Conservation (phyloP, 768 basidiomycete genomes). For the Lentinula raphanica region DNA sequence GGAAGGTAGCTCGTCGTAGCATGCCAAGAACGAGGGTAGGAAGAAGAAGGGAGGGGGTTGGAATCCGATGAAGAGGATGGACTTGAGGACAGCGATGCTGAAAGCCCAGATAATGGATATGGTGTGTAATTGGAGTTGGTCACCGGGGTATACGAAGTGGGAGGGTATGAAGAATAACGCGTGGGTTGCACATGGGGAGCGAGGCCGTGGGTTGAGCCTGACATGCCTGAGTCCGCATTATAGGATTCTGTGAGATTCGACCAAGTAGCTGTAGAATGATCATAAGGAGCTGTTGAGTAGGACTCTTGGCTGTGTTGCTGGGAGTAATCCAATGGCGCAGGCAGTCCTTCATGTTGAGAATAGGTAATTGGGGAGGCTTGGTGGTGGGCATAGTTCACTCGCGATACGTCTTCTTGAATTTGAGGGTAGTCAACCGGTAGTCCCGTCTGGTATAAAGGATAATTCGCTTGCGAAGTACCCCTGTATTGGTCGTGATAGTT, state of each 20-base stretch:
- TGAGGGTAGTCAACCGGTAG: background rate
- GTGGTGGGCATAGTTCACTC: background rate
- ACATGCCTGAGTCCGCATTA: background rate
- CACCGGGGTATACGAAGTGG: background rate
- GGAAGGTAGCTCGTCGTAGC: background rate
- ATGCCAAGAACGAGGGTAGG: constrained; percentile 3
- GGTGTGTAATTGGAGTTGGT: background rate
- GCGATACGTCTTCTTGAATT: background rate
- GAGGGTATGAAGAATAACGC: background rate
- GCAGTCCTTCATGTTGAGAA: background rate
- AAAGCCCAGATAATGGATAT: background rate
- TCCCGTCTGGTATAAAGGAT: background rate
- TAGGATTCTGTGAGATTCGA: background rate
- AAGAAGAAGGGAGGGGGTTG: background rate
- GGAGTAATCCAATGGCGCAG: background rate
- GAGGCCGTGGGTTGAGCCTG: background rate
- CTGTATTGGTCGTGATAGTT: background rate
- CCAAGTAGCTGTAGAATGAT: background rate
- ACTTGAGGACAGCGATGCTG: background rate
- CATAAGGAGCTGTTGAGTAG: background rate
- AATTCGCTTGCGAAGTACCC: background rate
- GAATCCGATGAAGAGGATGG: background rate
- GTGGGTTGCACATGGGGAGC: background rate
- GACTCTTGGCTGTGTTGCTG: background rate
- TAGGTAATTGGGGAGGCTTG: background rate